phyloP scores from a whole-genome alignment of 805 yeast genomes.

The Suhomyces pyralidae region DNA sequence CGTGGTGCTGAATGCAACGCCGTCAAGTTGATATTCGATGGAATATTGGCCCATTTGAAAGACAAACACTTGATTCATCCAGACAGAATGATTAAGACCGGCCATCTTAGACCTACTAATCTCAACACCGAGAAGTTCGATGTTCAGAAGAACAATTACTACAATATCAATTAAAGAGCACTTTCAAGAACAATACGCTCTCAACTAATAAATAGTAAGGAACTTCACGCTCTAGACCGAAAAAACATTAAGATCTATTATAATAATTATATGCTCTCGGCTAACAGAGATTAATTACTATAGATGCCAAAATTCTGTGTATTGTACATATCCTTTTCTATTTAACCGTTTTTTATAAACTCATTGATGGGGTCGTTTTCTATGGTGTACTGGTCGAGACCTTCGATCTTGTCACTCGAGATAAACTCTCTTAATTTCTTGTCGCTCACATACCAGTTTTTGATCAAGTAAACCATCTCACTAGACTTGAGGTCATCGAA shows the following conservation, averaged over 20 bases:
- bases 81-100: constrained; percentile 10
- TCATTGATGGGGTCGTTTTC: constrained; percentile 55
- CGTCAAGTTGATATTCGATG: constrained; percentile 60
- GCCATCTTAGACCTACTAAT: constrained; percentile 25
- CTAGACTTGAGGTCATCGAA: constrained; percentile 32
- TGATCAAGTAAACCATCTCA: constrained; percentile 64
- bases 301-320: neutral
- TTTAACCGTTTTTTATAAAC: constrained; percentile 16
- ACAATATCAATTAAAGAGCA: too few relatives aligned
- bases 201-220: too few relatives aligned
- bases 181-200: too few relatives aligned
- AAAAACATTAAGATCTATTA: too few relatives aligned
- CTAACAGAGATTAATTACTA: too few relatives aligned
- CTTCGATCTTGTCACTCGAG: constrained; percentile 42
- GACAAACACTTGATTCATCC: constrained; percentile 9
- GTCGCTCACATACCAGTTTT: constrained; percentile 65
- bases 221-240: too few relatives aligned
- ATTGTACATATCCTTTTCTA: neutral
- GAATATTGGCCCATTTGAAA: constrained; percentile 43
- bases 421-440: constrained; percentile 59
- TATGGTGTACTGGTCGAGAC: constrained; percentile 45
- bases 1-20: constrained; percentile 63
- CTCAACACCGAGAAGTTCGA: constrained; percentile 34
- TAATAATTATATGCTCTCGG: too few relatives aligned
- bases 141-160: constrained; percentile 30